phyloP scores from a whole-genome alignment of 768 basidiomycete species.

The Phanerochaete sordida region DNA sequence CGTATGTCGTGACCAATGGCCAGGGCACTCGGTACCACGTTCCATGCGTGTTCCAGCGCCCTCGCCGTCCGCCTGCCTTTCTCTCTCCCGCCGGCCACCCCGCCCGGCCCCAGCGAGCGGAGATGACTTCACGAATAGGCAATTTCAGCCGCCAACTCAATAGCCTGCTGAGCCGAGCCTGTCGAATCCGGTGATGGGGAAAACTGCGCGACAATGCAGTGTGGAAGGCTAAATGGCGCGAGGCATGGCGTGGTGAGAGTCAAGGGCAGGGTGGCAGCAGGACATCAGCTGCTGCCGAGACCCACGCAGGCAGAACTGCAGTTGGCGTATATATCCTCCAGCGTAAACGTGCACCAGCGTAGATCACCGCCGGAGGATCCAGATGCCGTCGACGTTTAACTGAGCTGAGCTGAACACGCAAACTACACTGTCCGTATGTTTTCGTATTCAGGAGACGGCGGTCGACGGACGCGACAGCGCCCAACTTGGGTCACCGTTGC shows the following conservation, averaged over 20 bases:
- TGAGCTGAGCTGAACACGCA: no score
- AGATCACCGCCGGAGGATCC: no score
- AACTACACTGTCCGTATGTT: no score
- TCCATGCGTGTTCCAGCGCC: not conserved
- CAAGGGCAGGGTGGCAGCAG: not conserved
- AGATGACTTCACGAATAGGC: not conserved
- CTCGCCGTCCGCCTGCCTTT: not conserved
- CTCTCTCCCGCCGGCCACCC: not conserved
- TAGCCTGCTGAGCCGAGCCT: not conserved
- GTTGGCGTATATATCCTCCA: no score
- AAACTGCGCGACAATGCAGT: not conserved
- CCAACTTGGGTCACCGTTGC: no score
- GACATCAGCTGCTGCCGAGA: not conserved
- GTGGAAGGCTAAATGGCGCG: not conserved
- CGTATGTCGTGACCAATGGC: conserved; percentile 1
- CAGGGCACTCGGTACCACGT: not conserved
- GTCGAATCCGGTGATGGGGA: not conserved
- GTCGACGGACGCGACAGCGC: no score
- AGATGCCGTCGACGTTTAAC: no score
- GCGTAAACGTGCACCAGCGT: no score
- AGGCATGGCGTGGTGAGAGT: not conserved
- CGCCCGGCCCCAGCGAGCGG: not conserved
- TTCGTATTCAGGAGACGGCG: no score
- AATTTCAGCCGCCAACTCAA: not conserved
- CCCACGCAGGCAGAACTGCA: not conserved